Evolutionary conservation across 2,329 filamentous ascomycete genomes (phyloP).

Genomic region (Fusarium nurragi): DNA sequence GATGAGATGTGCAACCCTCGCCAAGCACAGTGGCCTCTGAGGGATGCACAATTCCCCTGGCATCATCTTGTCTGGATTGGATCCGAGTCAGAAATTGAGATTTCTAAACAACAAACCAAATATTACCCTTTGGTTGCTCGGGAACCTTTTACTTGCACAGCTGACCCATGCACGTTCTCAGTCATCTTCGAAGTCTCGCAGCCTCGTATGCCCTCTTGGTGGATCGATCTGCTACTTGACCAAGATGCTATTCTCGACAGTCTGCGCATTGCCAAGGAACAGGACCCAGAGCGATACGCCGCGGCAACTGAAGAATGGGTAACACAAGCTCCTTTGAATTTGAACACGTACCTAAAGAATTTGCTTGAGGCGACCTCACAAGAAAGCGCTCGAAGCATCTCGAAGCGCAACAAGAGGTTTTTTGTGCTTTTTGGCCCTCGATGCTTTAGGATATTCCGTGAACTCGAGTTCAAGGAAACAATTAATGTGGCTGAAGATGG

Average conservation of each 20-base stretch:
- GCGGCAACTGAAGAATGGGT: constrained; percentile 54
- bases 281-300: constrained; percentile 60
- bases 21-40: constrained; percentile 50
- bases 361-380: constrained; percentile 52
- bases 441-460: constrained; percentile 59
- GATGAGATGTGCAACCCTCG: constrained; percentile 46
- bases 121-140: constrained; percentile 53
- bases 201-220: constrained; percentile 57
- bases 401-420: constrained; percentile 66
- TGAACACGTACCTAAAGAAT: constrained; percentile 64
- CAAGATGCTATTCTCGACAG: constrained; percentile 54
- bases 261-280: constrained; percentile 51
- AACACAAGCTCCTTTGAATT: constrained; percentile 54
- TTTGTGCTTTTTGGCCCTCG: constrained; percentile 62
- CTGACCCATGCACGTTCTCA: constrained; percentile 53
- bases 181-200: constrained; percentile 60
- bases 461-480: constrained; percentile 60
- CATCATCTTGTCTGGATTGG: constrained; percentile 52
- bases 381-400: constrained; percentile 57
- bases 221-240: constrained; percentile 58
- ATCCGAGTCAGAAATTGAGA: constrained; percentile 43
- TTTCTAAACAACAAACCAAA: constrained; percentile 44
- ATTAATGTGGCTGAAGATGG: constrained; percentile 49
- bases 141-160: constrained; percentile 55
- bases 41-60: constrained; percentile 51